Conservation (phyloP, 495 filamentous ascomycete species). For the Xylaria nigripes region DNA sequence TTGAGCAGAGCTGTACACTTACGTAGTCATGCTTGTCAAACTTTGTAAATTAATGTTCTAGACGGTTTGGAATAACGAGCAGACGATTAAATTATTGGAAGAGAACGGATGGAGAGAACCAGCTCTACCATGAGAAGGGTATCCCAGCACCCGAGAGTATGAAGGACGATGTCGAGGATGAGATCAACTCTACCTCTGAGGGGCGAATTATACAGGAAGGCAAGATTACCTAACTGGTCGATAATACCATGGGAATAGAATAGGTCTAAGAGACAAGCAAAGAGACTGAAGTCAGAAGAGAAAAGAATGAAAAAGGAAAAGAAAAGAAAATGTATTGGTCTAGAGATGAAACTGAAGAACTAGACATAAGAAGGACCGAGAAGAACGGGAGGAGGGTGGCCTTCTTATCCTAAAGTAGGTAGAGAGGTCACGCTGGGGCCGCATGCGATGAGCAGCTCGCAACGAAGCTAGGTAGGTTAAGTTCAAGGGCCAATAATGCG, state of each 20-base stretch:
- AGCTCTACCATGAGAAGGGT: constrained; percentile 13
- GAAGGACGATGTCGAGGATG: constrained; percentile 11
- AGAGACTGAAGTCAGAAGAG: constrained; percentile 3
- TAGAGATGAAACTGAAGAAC: constrained; percentile 30
- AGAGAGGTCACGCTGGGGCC: constrained; percentile 18
- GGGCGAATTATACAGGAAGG: constrained; percentile 15
- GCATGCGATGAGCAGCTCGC: constrained; percentile 24
- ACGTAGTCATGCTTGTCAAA: constrained; percentile 44
- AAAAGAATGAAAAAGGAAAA: constrained; percentile 13
- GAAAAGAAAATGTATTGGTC: constrained; percentile 21
- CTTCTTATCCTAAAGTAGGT: constrained; percentile 28
- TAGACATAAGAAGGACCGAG: constrained; percentile 12
- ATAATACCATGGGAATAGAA: constrained; percentile 10
- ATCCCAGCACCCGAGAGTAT: constrained; percentile 8
- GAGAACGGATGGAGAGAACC: constrained; percentile 19
- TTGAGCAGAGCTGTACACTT: constrained; percentile 19
- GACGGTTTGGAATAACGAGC: constrained; percentile 27
- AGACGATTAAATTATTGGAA: constrained; percentile 32
- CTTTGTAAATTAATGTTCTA: constrained; percentile 18
- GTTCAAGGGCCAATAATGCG: constrained; percentile 9
- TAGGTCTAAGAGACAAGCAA: constrained; percentile 23
- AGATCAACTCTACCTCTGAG: constrained; percentile 13
- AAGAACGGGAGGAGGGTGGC: constrained; percentile 17
- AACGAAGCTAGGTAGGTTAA: too few species aligned
- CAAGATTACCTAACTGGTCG: constrained; percentile 12